Conservation (phyloP, 176 grass and related monocot species). For the Dendrocalamus sinicus region DNA sequence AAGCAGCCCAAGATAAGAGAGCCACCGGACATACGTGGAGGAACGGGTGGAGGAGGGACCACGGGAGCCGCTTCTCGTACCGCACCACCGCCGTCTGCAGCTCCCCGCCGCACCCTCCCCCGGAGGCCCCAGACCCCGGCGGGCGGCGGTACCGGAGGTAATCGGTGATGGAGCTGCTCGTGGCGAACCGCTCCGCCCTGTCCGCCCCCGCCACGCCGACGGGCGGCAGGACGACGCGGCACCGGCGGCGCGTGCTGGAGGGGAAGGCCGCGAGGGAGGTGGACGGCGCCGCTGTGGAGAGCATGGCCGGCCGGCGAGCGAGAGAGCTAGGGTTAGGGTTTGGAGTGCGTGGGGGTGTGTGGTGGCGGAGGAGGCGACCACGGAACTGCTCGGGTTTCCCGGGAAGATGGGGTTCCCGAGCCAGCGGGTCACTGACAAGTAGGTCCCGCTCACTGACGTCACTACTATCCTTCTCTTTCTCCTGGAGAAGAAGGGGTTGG, state of each 20-base stretch:
- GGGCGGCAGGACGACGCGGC: neutral
- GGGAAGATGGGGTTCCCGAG: neutral
- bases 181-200: slow-evolving; percentile 42
- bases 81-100: slow-evolving; percentile 86
- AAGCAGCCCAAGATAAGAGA: neutral
- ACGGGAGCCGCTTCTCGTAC: slow-evolving; percentile 75
- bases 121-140: neutral
- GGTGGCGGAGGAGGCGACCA: neutral
- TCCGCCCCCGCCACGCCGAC: neutral
- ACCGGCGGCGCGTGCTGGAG: neutral
- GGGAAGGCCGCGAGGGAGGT: slow-evolving; percentile 36
- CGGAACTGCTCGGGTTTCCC: neutral
- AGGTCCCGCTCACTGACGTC: neutral
- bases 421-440: neutral
- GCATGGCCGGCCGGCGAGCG: slow-evolving; percentile 16
- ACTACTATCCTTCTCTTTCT: neutral
- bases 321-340: neutral
- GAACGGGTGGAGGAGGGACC: slow-evolving; percentile 65
- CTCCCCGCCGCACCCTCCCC: slow-evolving; percentile 45
- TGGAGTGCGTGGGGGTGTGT: neutral
- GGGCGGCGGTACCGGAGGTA: slow-evolving; percentile 72
- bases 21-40: slow-evolving; percentile 54
- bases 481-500: too few species aligned
- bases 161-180: slow-evolving; percentile 56
- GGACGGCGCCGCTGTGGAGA: slow-evolving; percentile 43